Percentiles rank a stretch among this genome's conserved stretches.
Evolutionary conservation across 139 green algal species (phyloP).

Genomic region (Closterium sp.): DNA sequence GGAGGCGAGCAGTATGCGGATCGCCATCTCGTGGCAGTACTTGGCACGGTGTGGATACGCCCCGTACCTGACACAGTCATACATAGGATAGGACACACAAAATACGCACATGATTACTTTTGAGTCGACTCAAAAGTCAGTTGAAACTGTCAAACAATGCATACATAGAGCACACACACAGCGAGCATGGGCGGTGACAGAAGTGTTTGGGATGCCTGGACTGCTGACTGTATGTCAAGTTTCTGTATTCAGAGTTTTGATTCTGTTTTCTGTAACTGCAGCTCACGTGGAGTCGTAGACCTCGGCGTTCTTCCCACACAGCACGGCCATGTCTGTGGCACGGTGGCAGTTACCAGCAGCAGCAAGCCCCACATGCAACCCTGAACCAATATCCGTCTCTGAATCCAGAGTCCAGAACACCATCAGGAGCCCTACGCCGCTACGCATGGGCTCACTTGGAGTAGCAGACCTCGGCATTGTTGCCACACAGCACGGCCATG

Average conservation of each 20-base stretch:
- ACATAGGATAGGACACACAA: background rate
- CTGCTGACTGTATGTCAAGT: too few relatives aligned
- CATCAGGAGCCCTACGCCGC: too few relatives aligned
- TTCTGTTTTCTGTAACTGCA: too few relatives aligned
- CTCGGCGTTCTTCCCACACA: constrained; percentile 92
- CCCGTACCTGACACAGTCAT: constrained; percentile 52
- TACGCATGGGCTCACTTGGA: constrained; percentile 77
- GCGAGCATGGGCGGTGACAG: too few relatives aligned
- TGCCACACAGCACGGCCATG: constrained; percentile 97
- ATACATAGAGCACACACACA: too few relatives aligned
- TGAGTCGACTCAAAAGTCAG: too few relatives aligned
- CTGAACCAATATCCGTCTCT: background rate
- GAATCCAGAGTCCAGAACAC: background rate
- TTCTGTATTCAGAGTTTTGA: too few relatives aligned
- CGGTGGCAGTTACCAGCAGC: too few relatives aligned
- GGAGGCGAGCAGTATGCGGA: constrained; percentile 89
- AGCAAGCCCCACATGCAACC: too few relatives aligned
- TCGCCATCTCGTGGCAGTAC: constrained; percentile 93
- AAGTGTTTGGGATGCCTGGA: too few relatives aligned
- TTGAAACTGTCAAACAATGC: too few relatives aligned
- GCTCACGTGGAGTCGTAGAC: constrained; percentile 91
- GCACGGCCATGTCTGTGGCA: constrained; percentile 96
- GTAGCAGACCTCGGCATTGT: constrained; percentile 88
- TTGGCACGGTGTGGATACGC: constrained; percentile 82
- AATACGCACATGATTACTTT: too few relatives aligned